A percentile compares a stretch with the other conserved stretches of the same genome.
These are phyloP conservation scores for Leucaena leucocephala DNA, from an alignment of 306 rosid species.

Conservation along the genomic window DNA sequence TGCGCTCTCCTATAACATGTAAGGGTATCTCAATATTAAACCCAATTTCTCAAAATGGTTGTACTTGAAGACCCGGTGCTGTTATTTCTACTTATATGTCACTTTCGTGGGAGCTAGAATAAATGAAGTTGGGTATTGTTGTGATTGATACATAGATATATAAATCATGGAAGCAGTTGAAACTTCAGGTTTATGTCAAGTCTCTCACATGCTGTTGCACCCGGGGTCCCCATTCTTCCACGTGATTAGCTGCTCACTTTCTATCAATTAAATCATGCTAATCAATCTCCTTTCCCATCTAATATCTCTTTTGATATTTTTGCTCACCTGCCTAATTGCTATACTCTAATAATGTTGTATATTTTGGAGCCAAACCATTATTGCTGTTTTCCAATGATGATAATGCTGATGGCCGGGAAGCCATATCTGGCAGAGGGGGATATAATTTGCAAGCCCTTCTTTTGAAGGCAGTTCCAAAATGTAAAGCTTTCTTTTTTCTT, in stretches of 20 bases:
- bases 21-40: no score
- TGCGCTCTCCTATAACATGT: not conserved
- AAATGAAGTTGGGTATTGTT: not conserved
- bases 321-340: not conserved
- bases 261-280: conserved; percentile 1
- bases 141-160: not conserved
- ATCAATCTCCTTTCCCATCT: not conserved
- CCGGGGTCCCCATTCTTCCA: conserved; percentile 10
- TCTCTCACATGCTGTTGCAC: conserved; percentile 31
- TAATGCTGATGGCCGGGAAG: no score
- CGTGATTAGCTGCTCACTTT: conserved; percentile 33
- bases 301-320: not conserved
- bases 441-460: not conserved
- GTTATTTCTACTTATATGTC: not conserved
- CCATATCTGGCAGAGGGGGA: not conserved
- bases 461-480: not conserved
- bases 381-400: no score
- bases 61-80: no score
- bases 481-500: not conserved
- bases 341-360: not conserved
- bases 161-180: conserved; percentile 16
- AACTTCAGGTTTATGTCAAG: conserved; percentile 41
- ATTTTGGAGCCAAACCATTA: conserved; percentile 3
- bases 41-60: no score
- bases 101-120: not conserved